These are phyloP conservation scores for Podospora pseudocomata DNA, from an alignment of 495 filamentous ascomycete genomes.

Conservation along the genomic window DNA sequence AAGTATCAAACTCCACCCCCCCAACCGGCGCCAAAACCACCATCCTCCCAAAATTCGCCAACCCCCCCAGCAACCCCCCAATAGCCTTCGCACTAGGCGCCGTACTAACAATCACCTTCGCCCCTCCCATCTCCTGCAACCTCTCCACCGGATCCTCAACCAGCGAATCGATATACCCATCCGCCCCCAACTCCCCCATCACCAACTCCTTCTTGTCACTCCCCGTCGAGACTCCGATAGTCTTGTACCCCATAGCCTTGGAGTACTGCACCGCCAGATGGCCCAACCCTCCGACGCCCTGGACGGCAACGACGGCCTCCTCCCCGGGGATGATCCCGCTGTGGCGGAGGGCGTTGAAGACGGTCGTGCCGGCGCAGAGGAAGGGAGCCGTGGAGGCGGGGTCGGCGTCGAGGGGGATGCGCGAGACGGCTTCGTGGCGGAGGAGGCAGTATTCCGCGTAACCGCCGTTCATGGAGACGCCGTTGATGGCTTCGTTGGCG, in stretches of 20 bases:
- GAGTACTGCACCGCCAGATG: background rate
- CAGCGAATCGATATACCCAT: conserved; percentile 59
- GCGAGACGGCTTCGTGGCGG: conserved; percentile 56
- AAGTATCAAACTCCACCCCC: conserved; percentile 50
- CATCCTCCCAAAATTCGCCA: conserved; percentile 54
- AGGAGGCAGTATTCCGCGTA: conserved; percentile 61
- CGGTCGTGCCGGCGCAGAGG: conserved; percentile 65
- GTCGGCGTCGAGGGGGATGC: conserved; percentile 53
- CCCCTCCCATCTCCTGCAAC: conserved; percentile 57
- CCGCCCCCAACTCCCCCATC: conserved; percentile 53
- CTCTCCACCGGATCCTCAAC: conserved; percentile 47
- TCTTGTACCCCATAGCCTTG: background rate
- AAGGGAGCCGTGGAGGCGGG: conserved; percentile 57
- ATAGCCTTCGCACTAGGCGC: conserved; percentile 54
- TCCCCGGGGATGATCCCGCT: conserved; percentile 51
- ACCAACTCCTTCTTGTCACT: conserved; percentile 56
- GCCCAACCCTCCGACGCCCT: background rate
- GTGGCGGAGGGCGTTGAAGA: conserved; percentile 61
- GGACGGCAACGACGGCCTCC: conserved; percentile 52
- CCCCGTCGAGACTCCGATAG: conserved; percentile 55
- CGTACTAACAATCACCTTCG: conserved; percentile 58
- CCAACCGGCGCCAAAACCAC: conserved; percentile 55
- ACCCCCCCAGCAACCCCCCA: conserved; percentile 48
- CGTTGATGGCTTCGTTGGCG: conserved; percentile 44
- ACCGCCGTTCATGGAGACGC: conserved; percentile 48